Evolutionary conservation across 441 rosid species (phyloP).

Genomic region (Adansonia rubrostipa): DNA sequence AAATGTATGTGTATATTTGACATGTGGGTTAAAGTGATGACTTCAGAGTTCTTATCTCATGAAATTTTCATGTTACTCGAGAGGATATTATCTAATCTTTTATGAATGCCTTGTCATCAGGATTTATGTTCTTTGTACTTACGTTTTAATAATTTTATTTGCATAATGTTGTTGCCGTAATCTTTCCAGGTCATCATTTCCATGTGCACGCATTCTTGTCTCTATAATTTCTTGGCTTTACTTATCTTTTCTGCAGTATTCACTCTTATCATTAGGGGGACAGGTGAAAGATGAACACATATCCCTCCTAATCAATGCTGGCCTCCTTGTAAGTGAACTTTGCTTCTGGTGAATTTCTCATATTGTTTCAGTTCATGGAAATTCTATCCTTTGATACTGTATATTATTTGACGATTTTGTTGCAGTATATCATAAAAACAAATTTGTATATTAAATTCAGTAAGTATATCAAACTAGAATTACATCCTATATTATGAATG

Average conservation of each 20-base stretch:
- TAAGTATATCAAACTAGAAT: constrained; percentile 1
- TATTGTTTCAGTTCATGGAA: constrained; percentile 20
- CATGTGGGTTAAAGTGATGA: not conserved
- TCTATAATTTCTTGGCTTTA: not conserved
- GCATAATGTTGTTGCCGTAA: not conserved
- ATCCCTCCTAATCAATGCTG: constrained; percentile 77
- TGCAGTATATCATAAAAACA: not conserved
- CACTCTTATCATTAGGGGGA: constrained; percentile 76
- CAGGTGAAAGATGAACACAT: constrained; percentile 76
- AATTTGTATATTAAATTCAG: not conserved
- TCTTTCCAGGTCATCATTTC: constrained; percentile 15
- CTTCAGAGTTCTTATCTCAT: not conserved
- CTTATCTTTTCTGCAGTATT: constrained; percentile 49
- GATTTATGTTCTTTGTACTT: not conserved
- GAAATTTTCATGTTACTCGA: not conserved
- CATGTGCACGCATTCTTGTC: not conserved
- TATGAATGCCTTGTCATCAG: not conserved
- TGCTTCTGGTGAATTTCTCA: constrained; percentile 15
- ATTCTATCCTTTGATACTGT: not conserved
- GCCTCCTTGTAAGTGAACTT: constrained; percentile 76
- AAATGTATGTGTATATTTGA: not conserved
- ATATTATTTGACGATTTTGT: constrained; percentile 1
- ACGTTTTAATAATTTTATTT: not conserved
- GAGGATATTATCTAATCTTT: not conserved
- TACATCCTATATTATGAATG: not conserved